phyloP scores from a whole-genome alignment of 1,284 basidiomycete genomes.

The Coniophora puteana region DNA sequence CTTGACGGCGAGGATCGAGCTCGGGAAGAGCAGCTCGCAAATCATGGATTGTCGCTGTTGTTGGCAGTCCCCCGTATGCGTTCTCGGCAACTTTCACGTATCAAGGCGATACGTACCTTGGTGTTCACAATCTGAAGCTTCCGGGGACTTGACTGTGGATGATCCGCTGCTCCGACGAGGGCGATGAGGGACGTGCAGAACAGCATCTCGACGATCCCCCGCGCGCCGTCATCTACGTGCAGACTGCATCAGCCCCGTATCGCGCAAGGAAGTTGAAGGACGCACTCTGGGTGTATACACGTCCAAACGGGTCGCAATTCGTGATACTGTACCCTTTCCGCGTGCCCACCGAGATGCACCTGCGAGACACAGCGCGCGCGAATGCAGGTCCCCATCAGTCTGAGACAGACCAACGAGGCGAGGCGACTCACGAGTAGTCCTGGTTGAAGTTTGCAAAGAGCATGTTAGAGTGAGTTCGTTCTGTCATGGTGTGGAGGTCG shows the following conservation, averaged over 20 bases:
- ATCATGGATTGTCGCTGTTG: slow-evolving; percentile 94
- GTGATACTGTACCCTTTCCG: slow-evolving; percentile 95
- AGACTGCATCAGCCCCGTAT: not conserved
- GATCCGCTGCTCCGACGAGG: slow-evolving; percentile 91
- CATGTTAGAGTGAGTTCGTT: slow-evolving; percentile 45
- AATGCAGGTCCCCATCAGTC: not conserved
- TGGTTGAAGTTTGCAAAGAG: slow-evolving; percentile 88
- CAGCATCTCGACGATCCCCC: slow-evolving; percentile 97
- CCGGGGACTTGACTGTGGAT: slow-evolving; percentile 82
- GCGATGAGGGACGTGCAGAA: slow-evolving; percentile 98
- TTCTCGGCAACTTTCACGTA: slow-evolving; percentile 1
- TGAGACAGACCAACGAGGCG: not conserved
- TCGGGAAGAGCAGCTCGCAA: slow-evolving; percentile 96
- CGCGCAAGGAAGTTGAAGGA: slow-evolving; percentile 17
- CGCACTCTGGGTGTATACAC: slow-evolving; percentile 92
- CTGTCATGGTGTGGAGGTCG: slow-evolving; percentile 30
- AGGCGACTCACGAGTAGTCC: slow-evolving; percentile 68
- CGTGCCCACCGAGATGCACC: slow-evolving; percentile 93
- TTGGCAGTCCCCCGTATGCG: too few species aligned
- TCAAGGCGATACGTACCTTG: slow-evolving; percentile 57
- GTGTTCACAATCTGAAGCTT: slow-evolving; percentile 98
- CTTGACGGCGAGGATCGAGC: slow-evolving; percentile 93
- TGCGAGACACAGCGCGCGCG: slow-evolving; percentile 26
- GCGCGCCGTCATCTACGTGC: slow-evolving; percentile 78
- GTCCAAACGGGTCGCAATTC: slow-evolving; percentile 96